Base-by-base conservation (phyloP, 306 rosid species). In the Quercus mongolica region DNA sequence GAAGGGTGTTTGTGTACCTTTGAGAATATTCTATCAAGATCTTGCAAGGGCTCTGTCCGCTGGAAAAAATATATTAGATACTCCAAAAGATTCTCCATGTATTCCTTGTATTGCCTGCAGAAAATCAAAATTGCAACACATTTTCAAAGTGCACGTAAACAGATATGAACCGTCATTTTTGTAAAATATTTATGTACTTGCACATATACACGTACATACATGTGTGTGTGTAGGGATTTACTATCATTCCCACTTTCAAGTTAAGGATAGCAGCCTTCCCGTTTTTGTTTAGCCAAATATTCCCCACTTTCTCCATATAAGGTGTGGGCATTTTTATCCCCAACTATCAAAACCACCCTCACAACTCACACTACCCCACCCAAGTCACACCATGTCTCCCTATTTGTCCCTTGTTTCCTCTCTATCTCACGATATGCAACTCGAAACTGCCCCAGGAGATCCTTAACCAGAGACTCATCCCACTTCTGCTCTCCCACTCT, bases 11-110 rank as follows among this genome's bases (percentile, higher is more conserved):
- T 63, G 52, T 33, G 13, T 35, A 94, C 99, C 99, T 92, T 95
- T 5, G 86, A 85, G 75, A 92, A 89, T 86, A 95, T 95, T 55
- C 97, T 83, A 86, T 91, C 94, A 78, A 95, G 82, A 87, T 95
- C 99, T 88, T 95, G 97, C 87, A 95, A 83, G 78, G 99, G 99
- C 84, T 95, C 98, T 9, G 97, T 92, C 69, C 99, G 92, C 81
- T 95, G 97, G 83, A 95, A 92, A 87, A 89, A 89, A 73, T 90
- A 90, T 52, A 86, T 68, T 28, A 95, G 89, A 78, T 95, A 91
- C 86, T 88, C 93, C 76, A 91, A 76, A 21, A 92, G 94, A 83
- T 89, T 92, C 71, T 82, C 89, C 85, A 91, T 26, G 76, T 95
- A 95, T 59, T 92, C 96, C 85, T 87, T 80, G 90, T 92, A 92